phyloP scores from a whole-genome alignment of 306 rosid genomes.

The Trifolium repens region DNA sequence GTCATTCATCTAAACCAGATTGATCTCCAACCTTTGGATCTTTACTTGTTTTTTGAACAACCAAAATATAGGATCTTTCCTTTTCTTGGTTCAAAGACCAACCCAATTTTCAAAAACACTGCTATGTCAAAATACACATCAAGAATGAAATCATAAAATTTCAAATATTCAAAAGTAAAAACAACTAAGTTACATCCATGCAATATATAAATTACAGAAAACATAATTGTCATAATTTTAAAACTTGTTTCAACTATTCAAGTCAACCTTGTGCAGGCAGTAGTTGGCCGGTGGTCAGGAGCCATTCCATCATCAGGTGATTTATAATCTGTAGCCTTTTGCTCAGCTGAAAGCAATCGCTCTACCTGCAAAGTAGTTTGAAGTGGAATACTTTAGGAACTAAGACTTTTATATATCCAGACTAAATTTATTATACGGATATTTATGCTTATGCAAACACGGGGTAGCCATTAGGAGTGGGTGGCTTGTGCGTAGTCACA shows the following conservation, averaged over 20 bases:
- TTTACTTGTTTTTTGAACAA: background rate
- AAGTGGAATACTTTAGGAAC: slow-evolving; percentile 32
- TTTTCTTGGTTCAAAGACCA: slow-evolving; percentile 24
- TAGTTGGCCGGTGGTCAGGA: slow-evolving; percentile 97
- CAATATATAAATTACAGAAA: slow-evolving; percentile 16
- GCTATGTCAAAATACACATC: slow-evolving; percentile 6
- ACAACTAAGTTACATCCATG: slow-evolving; percentile 15
- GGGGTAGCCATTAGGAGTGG: slow-evolving; percentile 18
- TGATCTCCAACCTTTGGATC: slow-evolving; percentile 28
- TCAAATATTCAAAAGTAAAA: slow-evolving; percentile 35
- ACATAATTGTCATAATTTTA: slow-evolving; percentile 10
- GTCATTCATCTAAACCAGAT: slow-evolving; percentile 9
- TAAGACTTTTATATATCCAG: slow-evolving; percentile 24
- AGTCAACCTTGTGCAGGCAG: slow-evolving; percentile 89
- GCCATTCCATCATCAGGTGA: slow-evolving; percentile 93
- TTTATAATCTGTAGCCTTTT: slow-evolving; percentile 87
- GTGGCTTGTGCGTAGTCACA: background rate
- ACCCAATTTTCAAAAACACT: slow-evolving; percentile 13
- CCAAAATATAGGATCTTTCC: background rate
- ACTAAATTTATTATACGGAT: slow-evolving; percentile 27
- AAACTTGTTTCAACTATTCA: slow-evolving; percentile 25
- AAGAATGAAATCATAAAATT: slow-evolving; percentile 29
- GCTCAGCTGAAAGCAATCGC: slow-evolving; percentile 95
- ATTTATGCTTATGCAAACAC: slow-evolving; percentile 7
- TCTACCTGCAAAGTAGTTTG: slow-evolving; percentile 69